Evolutionary conservation across 2,329 filamentous ascomycete genomes (phyloP).

Genomic region (Epichloe brachyelytri): DNA sequence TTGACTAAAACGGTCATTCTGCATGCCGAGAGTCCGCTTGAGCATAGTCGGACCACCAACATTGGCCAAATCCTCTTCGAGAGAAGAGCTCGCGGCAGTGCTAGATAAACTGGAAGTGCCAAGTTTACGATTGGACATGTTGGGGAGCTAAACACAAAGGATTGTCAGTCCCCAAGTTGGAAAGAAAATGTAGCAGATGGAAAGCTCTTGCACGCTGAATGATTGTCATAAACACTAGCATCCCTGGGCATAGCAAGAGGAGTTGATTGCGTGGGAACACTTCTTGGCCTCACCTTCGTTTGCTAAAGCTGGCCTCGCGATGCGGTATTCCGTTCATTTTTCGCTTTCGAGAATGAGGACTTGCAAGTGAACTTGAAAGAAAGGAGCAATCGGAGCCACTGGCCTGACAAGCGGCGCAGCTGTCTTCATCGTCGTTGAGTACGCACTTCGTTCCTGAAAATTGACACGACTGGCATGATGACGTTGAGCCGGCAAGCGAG

Average conservation of each 20-base stretch:
- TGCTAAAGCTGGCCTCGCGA: constrained; percentile 43
- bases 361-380: constrained; percentile 38
- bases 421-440: constrained; percentile 58
- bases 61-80: constrained; percentile 61
- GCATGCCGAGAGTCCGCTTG: constrained; percentile 60
- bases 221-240: not conserved
- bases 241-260: not conserved
- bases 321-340: constrained; percentile 55
- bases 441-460: constrained; percentile 65
- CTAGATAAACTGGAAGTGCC: constrained; percentile 47
- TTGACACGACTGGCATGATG: constrained; percentile 62
- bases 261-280: not conserved
- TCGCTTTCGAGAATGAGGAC: constrained; percentile 63
- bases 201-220: not conserved
- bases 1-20: constrained; percentile 66
- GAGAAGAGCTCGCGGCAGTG: constrained; percentile 46
- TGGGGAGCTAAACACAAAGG: constrained; percentile 35
- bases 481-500: constrained; percentile 28
- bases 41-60: constrained; percentile 53
- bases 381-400: constrained; percentile 71
- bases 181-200: not conserved
- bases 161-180: not conserved
- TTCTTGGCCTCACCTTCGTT: constrained; percentile 51
- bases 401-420: constrained; percentile 66
- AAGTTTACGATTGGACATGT: constrained; percentile 36